Conservation (phyloP, 2,329 filamentous ascomycete species). For the Aspergillus alliaceus region DNA sequence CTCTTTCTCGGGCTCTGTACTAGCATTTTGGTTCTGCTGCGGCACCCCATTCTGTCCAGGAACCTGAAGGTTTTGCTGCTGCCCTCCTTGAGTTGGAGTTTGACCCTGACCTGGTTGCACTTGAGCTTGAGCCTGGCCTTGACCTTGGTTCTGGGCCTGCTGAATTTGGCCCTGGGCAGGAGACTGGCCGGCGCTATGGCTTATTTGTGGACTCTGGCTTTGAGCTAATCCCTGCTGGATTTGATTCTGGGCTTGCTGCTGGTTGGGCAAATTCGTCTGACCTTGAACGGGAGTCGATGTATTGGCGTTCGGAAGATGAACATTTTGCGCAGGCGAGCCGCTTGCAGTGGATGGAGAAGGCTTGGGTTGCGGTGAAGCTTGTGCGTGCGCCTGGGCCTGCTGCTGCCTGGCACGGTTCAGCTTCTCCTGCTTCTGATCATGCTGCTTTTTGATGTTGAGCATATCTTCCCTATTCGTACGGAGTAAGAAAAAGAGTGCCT, state of each 20-base stretch:
- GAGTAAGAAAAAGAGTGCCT: constrained; percentile 93
- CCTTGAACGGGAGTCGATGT: constrained; percentile 27
- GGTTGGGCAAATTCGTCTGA: constrained; percentile 23
- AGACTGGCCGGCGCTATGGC: too few relatives aligned
- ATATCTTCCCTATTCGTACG: constrained; percentile 94
- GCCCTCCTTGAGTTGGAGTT: constrained; percentile 22
- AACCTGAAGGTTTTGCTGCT: constrained; percentile 29
- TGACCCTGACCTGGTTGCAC: constrained; percentile 24
- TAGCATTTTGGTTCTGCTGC: constrained; percentile 24
- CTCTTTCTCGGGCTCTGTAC: constrained; percentile 39
- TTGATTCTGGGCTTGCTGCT: constrained; percentile 27
- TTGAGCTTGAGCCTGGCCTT: constrained; percentile 15
- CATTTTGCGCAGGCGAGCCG: constrained; percentile 44
- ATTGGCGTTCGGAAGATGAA: constrained; percentile 48
- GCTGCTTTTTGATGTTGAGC: constrained; percentile 83
- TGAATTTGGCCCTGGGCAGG: constrained; percentile 15
- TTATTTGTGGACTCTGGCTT: constrained; percentile 17
- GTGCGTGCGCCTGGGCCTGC: constrained; percentile 57
- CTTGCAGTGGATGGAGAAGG: constrained; percentile 46
- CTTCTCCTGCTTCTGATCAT: constrained; percentile 65
- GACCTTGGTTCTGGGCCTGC: constrained; percentile 11
- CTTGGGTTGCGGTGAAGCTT: constrained; percentile 38
- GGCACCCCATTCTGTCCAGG: constrained; percentile 28
- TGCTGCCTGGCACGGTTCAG: constrained; percentile 65
- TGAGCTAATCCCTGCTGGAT: constrained; percentile 17